Conservation (phyloP, 441 rosid species). For the Isatis lusitanica region DNA sequence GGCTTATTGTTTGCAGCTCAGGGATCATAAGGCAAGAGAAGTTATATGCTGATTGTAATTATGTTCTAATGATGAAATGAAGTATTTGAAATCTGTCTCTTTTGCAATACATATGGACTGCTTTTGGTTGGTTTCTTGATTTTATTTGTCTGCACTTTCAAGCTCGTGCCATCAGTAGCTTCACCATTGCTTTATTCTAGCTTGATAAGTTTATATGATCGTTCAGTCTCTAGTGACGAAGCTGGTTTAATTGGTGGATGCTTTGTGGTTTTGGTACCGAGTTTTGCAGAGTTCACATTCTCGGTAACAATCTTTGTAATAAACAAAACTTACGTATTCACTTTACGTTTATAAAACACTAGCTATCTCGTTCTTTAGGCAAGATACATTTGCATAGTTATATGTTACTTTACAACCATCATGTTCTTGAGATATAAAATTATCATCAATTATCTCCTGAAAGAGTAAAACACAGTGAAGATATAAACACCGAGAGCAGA, state of each 20-base stretch:
- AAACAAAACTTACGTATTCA: not conserved
- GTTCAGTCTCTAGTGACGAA: not conserved
- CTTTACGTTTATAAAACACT: not conserved
- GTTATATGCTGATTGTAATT: not conserved
- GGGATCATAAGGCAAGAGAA: too few species aligned
- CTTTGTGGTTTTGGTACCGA: not conserved
- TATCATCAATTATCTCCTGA: slow-evolving; percentile 27
- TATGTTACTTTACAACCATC: not conserved
- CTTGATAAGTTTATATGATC: not conserved
- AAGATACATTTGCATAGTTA: not conserved
- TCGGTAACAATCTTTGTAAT: not conserved
- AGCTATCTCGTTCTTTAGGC: not conserved
- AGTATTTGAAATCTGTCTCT: not conserved
- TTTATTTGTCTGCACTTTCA: not conserved
- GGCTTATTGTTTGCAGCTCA: too few species aligned
- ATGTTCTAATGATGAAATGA: not conserved
- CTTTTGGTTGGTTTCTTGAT: not conserved
- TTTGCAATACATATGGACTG: not conserved
- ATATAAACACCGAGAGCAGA: slow-evolving; percentile 35
- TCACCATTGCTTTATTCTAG: not conserved
- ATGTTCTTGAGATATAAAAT: not conserved
- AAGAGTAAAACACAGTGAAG: slow-evolving; percentile 37
- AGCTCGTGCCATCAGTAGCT: not conserved
- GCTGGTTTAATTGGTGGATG: not conserved
- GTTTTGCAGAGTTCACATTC: not conserved